Percentiles rank a stretch among this genome's conserved stretches.
Conservation (phyloP, 768 basidiomycete species). For the Amanita thiersii region DNA sequence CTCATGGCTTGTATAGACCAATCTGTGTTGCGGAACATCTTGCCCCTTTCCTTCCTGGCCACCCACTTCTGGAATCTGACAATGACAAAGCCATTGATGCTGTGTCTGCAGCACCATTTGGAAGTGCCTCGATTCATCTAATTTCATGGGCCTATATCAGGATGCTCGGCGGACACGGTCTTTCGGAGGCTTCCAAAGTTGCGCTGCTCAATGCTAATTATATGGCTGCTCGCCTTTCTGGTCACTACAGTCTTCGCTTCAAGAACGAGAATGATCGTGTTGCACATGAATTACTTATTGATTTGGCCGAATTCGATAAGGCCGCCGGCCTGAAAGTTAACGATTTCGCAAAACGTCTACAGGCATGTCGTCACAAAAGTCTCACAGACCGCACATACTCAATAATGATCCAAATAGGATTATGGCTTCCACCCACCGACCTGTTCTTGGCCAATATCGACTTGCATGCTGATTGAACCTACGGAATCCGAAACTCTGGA, state of each 20-base stretch:
- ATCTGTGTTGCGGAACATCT: conserved; percentile 94
- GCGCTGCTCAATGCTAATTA: conserved; percentile 96
- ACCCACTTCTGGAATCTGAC: conserved; percentile 64
- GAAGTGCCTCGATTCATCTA: conserved; percentile 89
- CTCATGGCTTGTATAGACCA: conserved; percentile 37
- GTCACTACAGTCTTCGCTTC: conserved; percentile 81
- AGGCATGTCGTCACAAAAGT: conserved; percentile 36
- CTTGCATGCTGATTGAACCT: conserved; percentile 96
- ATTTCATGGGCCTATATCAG: conserved; percentile 99
- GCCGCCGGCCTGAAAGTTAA: conserved; percentile 83
- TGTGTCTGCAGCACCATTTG: conserved; percentile 87
- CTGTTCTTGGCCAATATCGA: conserved; percentile 96
- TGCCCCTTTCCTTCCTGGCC: conserved; percentile 87
- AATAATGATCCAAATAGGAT: conserved; percentile 37
- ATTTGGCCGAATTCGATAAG: conserved; percentile 93
- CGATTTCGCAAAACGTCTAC: conserved; percentile 94
- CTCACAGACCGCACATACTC: neutral
- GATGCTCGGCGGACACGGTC: conserved; percentile 95
- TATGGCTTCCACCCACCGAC: conserved; percentile 97
- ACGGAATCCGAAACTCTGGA: conserved; percentile 94
- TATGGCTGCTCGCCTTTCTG: conserved; percentile 82
- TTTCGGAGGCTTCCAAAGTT: conserved; percentile 76
- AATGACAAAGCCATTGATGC: conserved; percentile 74
- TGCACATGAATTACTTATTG: conserved; percentile 93
- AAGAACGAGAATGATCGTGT: conserved; percentile 88